These are phyloP conservation scores for Penicillium sp. DNA, from an alignment of 2,329 filamentous ascomycete species.

Conservation along the genomic window DNA sequence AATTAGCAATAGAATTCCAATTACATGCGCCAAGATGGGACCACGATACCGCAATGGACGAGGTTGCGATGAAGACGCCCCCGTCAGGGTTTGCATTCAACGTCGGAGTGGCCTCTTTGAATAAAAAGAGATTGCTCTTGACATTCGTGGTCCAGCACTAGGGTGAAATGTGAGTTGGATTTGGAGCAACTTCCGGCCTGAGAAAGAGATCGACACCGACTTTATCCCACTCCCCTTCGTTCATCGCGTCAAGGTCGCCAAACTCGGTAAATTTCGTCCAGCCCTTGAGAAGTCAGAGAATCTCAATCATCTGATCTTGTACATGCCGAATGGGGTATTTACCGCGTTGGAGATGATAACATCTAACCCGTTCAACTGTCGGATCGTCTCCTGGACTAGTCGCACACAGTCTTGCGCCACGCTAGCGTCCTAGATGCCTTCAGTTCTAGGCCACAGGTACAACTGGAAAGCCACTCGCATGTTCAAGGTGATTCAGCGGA, in stretches of 20 bases:
- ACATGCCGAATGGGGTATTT: conserved; percentile 13
- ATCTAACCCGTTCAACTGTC: conserved; percentile 52
- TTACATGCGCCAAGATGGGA: not conserved
- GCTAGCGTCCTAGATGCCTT: not conserved
- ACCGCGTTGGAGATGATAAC: conserved; percentile 71
- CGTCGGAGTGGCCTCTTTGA: conserved; percentile 52
- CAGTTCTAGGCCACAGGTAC: too few relatives aligned
- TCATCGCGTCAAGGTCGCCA: conserved; percentile 52
- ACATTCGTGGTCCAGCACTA: conserved; percentile 60
- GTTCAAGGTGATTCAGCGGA: too few relatives aligned
- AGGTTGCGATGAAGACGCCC: conserved; percentile 58
- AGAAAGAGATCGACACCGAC: conserved; percentile 25
- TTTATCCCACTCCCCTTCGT: conserved; percentile 59
- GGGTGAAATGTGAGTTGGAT: not conserved
- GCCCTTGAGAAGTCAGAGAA: conserved; percentile 32
- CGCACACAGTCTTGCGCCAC: not conserved
- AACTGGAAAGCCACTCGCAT: too few relatives aligned
- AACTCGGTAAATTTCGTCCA: conserved; percentile 58
- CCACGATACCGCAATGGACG: conserved; percentile 52
- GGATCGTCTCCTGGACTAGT: not conserved
- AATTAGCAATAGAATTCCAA: not conserved
- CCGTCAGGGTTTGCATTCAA: conserved; percentile 59
- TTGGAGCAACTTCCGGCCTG: too few relatives aligned
- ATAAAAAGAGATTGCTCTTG: conserved; percentile 48
- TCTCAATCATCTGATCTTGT: not conserved